These are phyloP conservation scores for Tolypocladium inflatum DNA, from an alignment of 2,329 filamentous ascomycete genomes.

Conservation along the genomic window DNA sequence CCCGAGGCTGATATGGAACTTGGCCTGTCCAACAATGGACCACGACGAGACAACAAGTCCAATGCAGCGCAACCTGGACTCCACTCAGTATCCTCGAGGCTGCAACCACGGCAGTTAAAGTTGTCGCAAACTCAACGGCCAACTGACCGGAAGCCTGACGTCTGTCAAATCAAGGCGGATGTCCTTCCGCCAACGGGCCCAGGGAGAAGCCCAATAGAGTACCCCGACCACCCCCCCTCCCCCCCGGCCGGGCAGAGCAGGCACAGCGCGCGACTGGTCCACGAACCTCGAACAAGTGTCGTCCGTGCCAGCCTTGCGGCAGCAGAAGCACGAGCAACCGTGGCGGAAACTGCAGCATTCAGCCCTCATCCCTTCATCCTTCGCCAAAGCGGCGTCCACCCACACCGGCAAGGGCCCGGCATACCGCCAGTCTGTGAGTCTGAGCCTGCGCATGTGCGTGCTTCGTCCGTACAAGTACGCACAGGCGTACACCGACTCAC, in stretches of 20 bases:
- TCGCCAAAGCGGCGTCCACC: background rate
- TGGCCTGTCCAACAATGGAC: background rate
- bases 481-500: background rate
- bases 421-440: background rate
- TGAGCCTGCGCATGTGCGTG: background rate
- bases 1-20: background rate
- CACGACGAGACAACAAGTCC: background rate
- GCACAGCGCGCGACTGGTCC: background rate
- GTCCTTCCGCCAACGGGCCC: background rate
- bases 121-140: background rate
- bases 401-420: background rate
- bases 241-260: no score
- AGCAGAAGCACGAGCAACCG: background rate
- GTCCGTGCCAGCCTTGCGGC: background rate
- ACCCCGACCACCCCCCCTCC: background rate
- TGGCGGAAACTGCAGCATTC: background rate
- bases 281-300: background rate
- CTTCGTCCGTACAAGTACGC: background rate
- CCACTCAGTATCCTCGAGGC: background rate
- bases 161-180: background rate
- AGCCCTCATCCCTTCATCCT: background rate
- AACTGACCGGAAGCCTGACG: background rate
- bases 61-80: background rate
- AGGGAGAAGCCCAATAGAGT: background rate
- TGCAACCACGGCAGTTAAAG: background rate